Evolutionary conservation across 1,139 yeast species (phyloP).

Genomic region (Saccharomycopsis hybrid): DNA sequence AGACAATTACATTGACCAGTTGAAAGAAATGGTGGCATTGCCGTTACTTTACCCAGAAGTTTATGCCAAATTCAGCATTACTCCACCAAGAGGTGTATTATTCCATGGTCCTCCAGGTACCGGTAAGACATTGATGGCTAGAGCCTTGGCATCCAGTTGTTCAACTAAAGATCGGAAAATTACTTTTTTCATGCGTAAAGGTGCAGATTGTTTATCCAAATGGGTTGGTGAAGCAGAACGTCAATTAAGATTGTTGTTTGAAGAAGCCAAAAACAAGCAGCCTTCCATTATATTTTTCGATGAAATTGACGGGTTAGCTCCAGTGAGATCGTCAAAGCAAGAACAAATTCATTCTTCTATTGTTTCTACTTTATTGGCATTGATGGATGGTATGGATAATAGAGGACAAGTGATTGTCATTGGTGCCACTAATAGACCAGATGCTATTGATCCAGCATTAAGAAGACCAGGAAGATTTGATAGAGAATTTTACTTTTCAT

Average conservation of each 20-base stretch:
- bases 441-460: slow-evolving; percentile 94
- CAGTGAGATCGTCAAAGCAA: slow-evolving; percentile 93
- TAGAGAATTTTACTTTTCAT: slow-evolving; percentile 90
- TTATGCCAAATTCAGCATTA: slow-evolving; percentile 80
- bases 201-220: slow-evolving; percentile 94
- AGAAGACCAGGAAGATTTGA: slow-evolving; percentile 98
- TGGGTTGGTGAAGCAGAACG: slow-evolving; percentile 99
- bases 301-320: slow-evolving; percentile 97
- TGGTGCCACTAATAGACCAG: slow-evolving; percentile 98
- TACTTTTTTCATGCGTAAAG: slow-evolving; percentile 96
- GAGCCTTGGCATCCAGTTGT: slow-evolving; percentile 94
- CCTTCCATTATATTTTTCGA: slow-evolving; percentile 90
- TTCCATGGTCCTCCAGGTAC: slow-evolving; percentile 99
- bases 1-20: slow-evolving; percentile 81
- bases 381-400: slow-evolving; percentile 99
- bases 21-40: slow-evolving; percentile 94
- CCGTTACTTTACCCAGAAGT: slow-evolving; percentile 93
- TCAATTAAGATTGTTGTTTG: slow-evolving; percentile 81
- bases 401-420: slow-evolving; percentile 95
- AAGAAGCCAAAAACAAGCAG: slow-evolving; percentile 93
- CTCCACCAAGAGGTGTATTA: slow-evolving; percentile 96
- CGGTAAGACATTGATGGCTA: slow-evolving; percentile 96
- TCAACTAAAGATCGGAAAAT: slow-evolving; percentile 77
- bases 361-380: slow-evolving; percentile 85
- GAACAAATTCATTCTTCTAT: slow-evolving; percentile 98